A percentile compares a stretch with the other conserved stretches of the same genome.
phyloP scores from a whole-genome alignment of 106 monocot species.

The Acorus calamus region DNA sequence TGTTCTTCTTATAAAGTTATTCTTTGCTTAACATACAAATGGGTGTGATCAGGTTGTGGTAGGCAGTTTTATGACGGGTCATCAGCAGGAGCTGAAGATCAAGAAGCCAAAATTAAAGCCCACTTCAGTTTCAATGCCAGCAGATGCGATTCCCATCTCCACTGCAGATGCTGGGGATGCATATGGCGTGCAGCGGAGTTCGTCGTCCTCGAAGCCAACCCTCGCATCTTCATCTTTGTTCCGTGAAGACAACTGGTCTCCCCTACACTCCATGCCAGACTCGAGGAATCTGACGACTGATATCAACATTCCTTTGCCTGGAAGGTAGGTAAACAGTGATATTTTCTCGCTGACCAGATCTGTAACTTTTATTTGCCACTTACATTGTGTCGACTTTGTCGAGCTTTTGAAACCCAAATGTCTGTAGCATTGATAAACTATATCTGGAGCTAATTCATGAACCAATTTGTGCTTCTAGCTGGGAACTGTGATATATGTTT shows the following conservation, averaged over 20 bases:
- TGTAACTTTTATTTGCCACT: too few species aligned
- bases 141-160: slow-evolving; percentile 23
- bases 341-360: too few species aligned
- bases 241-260: slow-evolving; percentile 49
- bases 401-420: too few species aligned
- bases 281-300: slow-evolving; percentile 47
- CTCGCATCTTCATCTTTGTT: slow-evolving; percentile 28
- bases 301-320: slow-evolving; percentile 51
- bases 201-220: slow-evolving; percentile 24
- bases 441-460: too few species aligned
- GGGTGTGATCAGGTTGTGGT: slow-evolving; percentile 54
- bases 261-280: slow-evolving; percentile 22
- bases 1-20: not conserved
- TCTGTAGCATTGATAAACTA: too few species aligned
- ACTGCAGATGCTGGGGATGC: slow-evolving; percentile 24
- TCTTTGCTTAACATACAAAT: not conserved
- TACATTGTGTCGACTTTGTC: too few species aligned
- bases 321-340: slow-evolving; percentile 10
- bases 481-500: too few species aligned
- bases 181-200: slow-evolving; percentile 14
- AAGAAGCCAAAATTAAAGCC: slow-evolving; percentile 52
- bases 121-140: slow-evolving; percentile 14
- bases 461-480: too few species aligned
- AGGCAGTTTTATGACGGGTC: slow-evolving; percentile 85
- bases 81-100: slow-evolving; percentile 62